These are phyloP conservation scores for Ogataea pilisensis DNA, from an alignment of 805 yeast species.

Conservation along the genomic window DNA sequence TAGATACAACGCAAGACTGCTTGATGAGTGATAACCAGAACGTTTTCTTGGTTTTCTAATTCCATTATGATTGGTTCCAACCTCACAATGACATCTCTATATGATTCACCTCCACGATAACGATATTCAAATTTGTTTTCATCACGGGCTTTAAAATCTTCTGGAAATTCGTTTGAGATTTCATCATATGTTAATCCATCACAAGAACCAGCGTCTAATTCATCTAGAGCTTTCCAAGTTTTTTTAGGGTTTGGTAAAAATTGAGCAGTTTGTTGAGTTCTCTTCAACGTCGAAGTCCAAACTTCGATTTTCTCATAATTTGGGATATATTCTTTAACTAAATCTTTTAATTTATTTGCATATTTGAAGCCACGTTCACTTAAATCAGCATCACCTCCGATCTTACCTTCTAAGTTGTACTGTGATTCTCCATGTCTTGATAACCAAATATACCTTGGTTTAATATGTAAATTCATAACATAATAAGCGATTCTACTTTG, in stretches of 20 bases:
- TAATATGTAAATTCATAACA: constrained; percentile 91
- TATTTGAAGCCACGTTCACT: constrained; percentile 82
- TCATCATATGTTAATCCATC: constrained; percentile 97
- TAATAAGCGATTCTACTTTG: constrained; percentile 93
- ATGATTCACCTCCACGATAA: constrained; percentile 96
- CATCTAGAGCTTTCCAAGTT: constrained; percentile 96
- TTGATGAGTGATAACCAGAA: constrained; percentile 93
- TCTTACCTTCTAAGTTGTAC: constrained; percentile 88
- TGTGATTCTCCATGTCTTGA: constrained; percentile 95
- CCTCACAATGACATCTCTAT: constrained; percentile 90
- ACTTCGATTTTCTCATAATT: constrained; percentile 71
- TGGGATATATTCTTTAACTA: constrained; percentile 62
- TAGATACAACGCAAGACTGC: constrained; percentile 95
- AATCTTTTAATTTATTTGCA: constrained; percentile 73
- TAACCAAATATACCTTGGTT: constrained; percentile 88
- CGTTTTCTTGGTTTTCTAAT: constrained; percentile 93
- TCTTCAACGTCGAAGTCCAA: constrained; percentile 89
- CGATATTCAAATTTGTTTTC: constrained; percentile 94
- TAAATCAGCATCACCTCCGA: constrained; percentile 91
- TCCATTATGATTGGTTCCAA: constrained; percentile 98
- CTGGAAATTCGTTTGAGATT: constrained; percentile 79
- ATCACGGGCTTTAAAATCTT: constrained; percentile 93
- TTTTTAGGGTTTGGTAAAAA: constrained; percentile 75
- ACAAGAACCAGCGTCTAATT: constrained; percentile 95
- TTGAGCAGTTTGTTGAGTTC: constrained; percentile 92